A percentile compares a stretch with the other conserved stretches of the same genome.
phyloP scores from a whole-genome alignment of 164 flowering plant genomes.

The Liriodendron chinense region DNA sequence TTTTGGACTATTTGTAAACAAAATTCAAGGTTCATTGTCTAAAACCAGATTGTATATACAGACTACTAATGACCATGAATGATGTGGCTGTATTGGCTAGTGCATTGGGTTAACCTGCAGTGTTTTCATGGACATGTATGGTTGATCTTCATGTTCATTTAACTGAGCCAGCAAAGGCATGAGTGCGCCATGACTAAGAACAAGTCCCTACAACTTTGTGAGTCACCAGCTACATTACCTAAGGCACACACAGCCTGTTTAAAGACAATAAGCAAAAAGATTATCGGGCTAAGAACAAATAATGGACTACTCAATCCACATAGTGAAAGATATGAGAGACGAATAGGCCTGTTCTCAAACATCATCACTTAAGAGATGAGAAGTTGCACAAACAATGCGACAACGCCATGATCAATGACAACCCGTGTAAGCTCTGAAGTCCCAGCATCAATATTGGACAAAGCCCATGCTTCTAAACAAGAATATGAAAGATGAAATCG shows the following conservation, averaged over 20 bases:
- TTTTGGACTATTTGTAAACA: too few species aligned
- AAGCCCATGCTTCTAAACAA: conserved; percentile 92
- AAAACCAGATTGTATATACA: too few species aligned
- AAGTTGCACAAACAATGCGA: conserved; percentile 73
- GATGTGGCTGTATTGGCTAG: too few species aligned
- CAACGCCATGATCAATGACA: conserved; percentile 83
- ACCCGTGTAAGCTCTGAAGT: conserved; percentile 75
- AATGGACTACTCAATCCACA: not conserved
- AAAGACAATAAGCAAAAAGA: conserved; percentile 1
- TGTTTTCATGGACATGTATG: too few species aligned
- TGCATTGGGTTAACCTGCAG: too few species aligned
- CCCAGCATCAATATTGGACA: conserved; percentile 85
- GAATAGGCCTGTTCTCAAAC: conserved; percentile 74
- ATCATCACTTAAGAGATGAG: conserved; percentile 74
- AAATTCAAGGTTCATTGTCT: too few species aligned
- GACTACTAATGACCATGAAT: too few species aligned
- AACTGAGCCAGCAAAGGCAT: too few species aligned
- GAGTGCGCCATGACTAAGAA: conserved; percentile 67
- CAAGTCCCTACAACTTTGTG: conserved; percentile 79
- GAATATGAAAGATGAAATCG: too few species aligned
- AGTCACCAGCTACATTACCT: conserved; percentile 93
- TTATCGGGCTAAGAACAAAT: not conserved
- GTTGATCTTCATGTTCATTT: too few species aligned
- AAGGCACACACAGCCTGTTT: conserved; percentile 90
- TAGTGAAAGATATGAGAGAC: not conserved